A percentile compares a stretch with the other conserved stretches of the same genome.
These are phyloP conservation scores for Apiospora koreana DNA, from an alignment of 2,329 filamentous ascomycete genomes.

Conservation along the genomic window DNA sequence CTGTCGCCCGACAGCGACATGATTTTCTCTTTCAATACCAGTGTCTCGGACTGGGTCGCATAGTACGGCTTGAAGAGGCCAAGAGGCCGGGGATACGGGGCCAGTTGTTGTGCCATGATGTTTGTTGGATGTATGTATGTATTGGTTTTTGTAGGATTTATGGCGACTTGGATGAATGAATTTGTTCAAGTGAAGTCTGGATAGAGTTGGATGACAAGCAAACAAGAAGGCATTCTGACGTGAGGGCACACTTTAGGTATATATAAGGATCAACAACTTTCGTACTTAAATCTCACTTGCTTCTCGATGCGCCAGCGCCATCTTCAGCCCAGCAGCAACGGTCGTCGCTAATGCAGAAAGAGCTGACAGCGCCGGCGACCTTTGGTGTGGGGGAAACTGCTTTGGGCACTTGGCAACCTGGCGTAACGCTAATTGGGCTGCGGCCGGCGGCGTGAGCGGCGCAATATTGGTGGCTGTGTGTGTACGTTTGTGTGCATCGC, in stretches of 20 bases:
- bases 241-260: not conserved
- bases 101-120: not conserved
- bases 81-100: constrained; percentile 11
- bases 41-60: constrained; percentile 42
- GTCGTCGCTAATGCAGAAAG: no score
- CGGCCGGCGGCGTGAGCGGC: not conserved
- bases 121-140: not conserved
- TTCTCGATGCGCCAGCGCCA: not conserved
- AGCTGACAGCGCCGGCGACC: no score
- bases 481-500: not conserved
- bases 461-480: not conserved
- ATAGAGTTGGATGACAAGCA: not conserved
- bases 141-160: no score
- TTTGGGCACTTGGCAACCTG: no score
- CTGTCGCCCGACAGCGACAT: constrained; percentile 63
- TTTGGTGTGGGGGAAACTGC: no score
- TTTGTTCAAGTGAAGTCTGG: not conserved
- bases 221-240: not conserved
- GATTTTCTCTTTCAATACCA: constrained; percentile 63
- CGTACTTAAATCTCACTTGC: not conserved
- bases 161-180: not conserved
- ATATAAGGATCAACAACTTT: not conserved
- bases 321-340: no score
- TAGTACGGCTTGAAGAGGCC: constrained; percentile 43
- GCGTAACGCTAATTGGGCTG: not conserved